Evolutionary conservation across 176 grass and related monocot genomes (phyloP), one percentile per base, ranked within the genome.

Genomic region (Secale cereale): DNA sequence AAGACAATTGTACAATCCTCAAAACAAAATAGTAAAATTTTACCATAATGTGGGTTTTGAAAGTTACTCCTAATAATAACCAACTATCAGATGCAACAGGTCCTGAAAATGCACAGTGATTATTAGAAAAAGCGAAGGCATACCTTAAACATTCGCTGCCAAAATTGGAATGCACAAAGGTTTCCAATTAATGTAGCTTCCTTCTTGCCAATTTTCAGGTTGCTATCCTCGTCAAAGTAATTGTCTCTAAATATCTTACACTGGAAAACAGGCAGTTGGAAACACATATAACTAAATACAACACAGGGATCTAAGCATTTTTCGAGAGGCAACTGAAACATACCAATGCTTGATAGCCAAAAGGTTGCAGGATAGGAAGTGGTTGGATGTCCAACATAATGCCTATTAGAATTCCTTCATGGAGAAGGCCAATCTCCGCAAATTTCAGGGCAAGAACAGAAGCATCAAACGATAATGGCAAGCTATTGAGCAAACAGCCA

Each of bases 111-210:
- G 66, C 50, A 70, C 16, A 78, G 20, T 8, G 20, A 77, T 82
- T 59, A 12, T 14, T 78, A 90, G 50, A 59, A 15, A 82, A 90
- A 65, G 30, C 76, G 20, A 90, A 59, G 31, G 76, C 45, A 56
- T 91, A 97, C 95, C 95, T 97, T 97, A 84, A 97, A 94, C 8
- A 91, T 83, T 29, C 82, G 84, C 78, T 97, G 87, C 95, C 95
- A 97, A 86, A 97, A 97, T 71, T 97, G 89, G 89, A 93, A 97
- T 70, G 92, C 92, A 79, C 91, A 93, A 87, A 97, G 88, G 78
- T 97, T 97, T 71, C 84, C 92, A 78, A 97, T 91, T 43, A 83
- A 83, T 57, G 78, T 84, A 67, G 78, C 87, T 92, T 97, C 95
- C 81, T 93, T 97, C 87, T 90, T 97, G 70, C 85, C 86, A 74